Percentiles rank a stretch among this genome's conserved stretches.
These are phyloP conservation scores for Phytopythium boreale DNA, from an alignment of 352 stramenopile genomes.

Conservation along the genomic window DNA sequence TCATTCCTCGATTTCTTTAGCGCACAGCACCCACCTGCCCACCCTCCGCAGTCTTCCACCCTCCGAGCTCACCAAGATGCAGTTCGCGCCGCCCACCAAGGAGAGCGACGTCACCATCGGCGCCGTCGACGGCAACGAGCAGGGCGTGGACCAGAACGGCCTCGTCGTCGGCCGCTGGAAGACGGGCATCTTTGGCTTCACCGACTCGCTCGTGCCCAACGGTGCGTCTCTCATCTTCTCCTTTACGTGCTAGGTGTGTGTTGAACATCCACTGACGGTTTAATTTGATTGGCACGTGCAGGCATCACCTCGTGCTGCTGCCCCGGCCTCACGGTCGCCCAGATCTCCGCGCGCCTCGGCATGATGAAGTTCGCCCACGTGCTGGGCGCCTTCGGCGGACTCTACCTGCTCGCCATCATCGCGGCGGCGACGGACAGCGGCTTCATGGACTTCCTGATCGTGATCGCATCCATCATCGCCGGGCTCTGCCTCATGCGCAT, in stretches of 20 bases:
- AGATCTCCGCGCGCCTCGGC: slow-evolving; percentile 58
- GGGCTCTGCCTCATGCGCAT: slow-evolving; percentile 42
- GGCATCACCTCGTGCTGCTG: slow-evolving; percentile 69
- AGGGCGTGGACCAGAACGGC: slow-evolving; percentile 63
- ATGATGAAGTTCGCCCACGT: slow-evolving; percentile 58
- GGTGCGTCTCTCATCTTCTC: slow-evolving; percentile 22
- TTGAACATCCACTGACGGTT: slow-evolving; percentile 3
- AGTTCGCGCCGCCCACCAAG: slow-evolving; percentile 58
- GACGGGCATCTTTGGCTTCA: slow-evolving; percentile 66
- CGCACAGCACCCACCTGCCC: slow-evolving; percentile 11
- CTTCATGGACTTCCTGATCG: slow-evolving; percentile 52
- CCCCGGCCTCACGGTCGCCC: slow-evolving; percentile 51
- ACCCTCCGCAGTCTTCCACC: slow-evolving; percentile 8
- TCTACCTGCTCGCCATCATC: slow-evolving; percentile 57
- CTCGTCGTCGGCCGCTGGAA: slow-evolving; percentile 77
- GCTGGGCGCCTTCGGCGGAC: slow-evolving; percentile 36
- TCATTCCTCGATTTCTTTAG: slow-evolving; percentile 32
- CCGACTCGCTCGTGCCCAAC: slow-evolving; percentile 65
- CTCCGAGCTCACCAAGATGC: slow-evolving; percentile 28
- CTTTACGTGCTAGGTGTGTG: neutral
- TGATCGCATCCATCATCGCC: slow-evolving; percentile 31
- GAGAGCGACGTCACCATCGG: slow-evolving; percentile 38
- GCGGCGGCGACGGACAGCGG: slow-evolving; percentile 17
- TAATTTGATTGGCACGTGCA: slow-evolving; percentile 10
- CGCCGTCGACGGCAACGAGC: slow-evolving; percentile 25